A percentile compares a stretch with the other conserved stretches of the same genome.
Evolutionary conservation across 2,329 filamentous ascomycete genomes (phyloP).

Genomic region (Xenosphaeropsis pyriputrescens): DNA sequence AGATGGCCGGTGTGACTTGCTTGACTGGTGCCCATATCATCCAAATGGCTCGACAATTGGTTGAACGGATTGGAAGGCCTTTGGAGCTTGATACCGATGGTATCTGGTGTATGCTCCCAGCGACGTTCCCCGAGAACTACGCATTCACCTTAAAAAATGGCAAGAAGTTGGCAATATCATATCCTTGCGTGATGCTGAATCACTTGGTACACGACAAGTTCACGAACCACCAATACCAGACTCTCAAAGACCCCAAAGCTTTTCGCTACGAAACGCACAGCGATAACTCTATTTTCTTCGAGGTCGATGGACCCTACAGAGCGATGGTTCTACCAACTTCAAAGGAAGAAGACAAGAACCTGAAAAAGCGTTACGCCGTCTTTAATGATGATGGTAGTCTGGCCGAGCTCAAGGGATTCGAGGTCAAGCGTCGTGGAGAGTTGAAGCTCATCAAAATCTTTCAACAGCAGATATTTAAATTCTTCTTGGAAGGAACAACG

Average conservation of each 20-base stretch:
- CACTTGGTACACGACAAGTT: slow-evolving; percentile 90
- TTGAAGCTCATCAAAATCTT: slow-evolving; percentile 99
- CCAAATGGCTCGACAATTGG: slow-evolving; percentile 84
- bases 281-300: slow-evolving; percentile 99
- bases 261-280: slow-evolving; percentile 94
- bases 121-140: slow-evolving; percentile 93
- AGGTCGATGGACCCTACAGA: slow-evolving; percentile 93
- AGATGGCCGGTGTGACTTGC: slow-evolving; percentile 98
- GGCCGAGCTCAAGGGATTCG: slow-evolving; percentile 92
- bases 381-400: slow-evolving; percentile 97
- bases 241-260: slow-evolving; percentile 59
- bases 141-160: slow-evolving; percentile 87
- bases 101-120: slow-evolving; percentile 98
- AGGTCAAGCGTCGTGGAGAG: slow-evolving; percentile 93
- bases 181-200: slow-evolving; percentile 98
- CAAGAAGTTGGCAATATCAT: slow-evolving; percentile 93
- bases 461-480: slow-evolving; percentile 98
- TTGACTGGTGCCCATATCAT: slow-evolving; percentile 94
- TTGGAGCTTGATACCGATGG: slow-evolving; percentile 94
- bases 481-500: slow-evolving; percentile 85
- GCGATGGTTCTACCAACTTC: slow-evolving; percentile 96
- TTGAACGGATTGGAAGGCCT: slow-evolving; percentile 84
- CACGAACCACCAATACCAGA: slow-evolving; percentile 96
- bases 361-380: slow-evolving; percentile 98
- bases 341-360: slow-evolving; percentile 97